Base-by-base conservation (phyloP, 306 rosid species). In the Sophora flavescens region DNA sequence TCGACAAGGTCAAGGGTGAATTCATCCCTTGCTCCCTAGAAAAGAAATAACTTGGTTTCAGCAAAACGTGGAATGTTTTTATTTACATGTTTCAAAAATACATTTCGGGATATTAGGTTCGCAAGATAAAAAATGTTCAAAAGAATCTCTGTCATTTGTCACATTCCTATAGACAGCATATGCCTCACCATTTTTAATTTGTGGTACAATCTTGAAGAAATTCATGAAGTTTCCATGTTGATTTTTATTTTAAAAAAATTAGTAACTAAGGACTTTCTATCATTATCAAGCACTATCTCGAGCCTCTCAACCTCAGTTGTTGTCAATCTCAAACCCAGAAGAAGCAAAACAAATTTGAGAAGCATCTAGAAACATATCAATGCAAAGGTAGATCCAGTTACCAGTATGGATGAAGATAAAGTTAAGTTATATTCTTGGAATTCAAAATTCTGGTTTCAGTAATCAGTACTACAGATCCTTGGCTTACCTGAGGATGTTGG, bases 1-100 rank as follows among this genome's bases (percentile, higher is more conserved):
- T 94, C 98, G 42, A 92, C 96, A 50, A 94, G 97, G 82, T 94
- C 98, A 76, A 94, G 96, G 39, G 96, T 92, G 82, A 94, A 92
- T 77, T 94, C 98, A 52, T 92, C 98, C 63, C 85, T 86, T 79
- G 91, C 98, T 45, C 79, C 97, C 97, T 94, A 64, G 39, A 56
- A 61, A 65, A 48, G 73, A 70, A 60, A 74, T 13, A 26, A 36
- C 10, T 33, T 11, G 51, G 35, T 62, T 68, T 81, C 68, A 85
- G 83, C 18, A 44, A 69, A 77, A 47, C 28, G n/a, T 48, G 47
- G 22, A 57, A 70, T 13, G 16, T 22, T 47, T 60, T 42, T 57
- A 38, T 69, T 50, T 66, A 66, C 57, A 56, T 17, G 78, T 53
- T 59, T 33, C 59, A 51, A 18, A 8, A 30, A 28, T n/a, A 70